Percentiles rank a stretch among this genome's conserved stretches.
These are phyloP conservation scores for Pseudozyma thailandica DNA, from an alignment of 1,284 basidiomycete species.

Conservation along the genomic window DNA sequence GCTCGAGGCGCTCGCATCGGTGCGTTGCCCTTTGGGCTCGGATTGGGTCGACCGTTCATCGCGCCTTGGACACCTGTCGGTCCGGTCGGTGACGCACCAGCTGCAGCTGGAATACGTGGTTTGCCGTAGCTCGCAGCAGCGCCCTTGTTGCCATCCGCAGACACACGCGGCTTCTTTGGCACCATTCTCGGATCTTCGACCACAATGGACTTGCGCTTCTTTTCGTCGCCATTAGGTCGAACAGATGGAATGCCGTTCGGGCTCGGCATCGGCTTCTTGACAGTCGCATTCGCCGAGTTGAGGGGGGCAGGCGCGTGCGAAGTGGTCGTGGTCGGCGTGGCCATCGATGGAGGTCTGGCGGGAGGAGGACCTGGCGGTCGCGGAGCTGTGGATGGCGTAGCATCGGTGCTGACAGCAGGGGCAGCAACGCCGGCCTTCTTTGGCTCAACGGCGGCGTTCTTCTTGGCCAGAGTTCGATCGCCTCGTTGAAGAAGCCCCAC, in stretches of 20 bases:
- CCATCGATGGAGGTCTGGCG: slow-evolving; percentile 13
- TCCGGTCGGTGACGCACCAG: neutral
- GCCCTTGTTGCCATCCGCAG: slow-evolving; percentile 5
- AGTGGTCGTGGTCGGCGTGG: slow-evolving; percentile 10
- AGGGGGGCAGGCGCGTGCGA: slow-evolving; percentile 19
- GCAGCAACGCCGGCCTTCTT: slow-evolving; percentile 10
- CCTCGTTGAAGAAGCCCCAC: slow-evolving; percentile 39
- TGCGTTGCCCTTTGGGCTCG: slow-evolving; percentile 7
- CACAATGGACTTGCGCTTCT: slow-evolving; percentile 44
- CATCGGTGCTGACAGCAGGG: neutral
- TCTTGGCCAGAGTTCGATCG: slow-evolving; percentile 37
- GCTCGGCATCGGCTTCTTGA: slow-evolving; percentile 7
- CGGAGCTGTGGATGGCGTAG: slow-evolving; percentile 8
- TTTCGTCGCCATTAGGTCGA: slow-evolving; percentile 13
- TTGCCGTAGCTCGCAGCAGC: slow-evolving; percentile 4
- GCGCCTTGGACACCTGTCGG: neutral
- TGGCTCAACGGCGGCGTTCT: slow-evolving; percentile 10
- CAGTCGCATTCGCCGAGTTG: neutral
- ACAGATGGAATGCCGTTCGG: slow-evolving; percentile 6
- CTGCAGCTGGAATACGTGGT: slow-evolving; percentile 1
- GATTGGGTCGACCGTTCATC: slow-evolving; percentile 6
- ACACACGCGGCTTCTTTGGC: slow-evolving; percentile 36
- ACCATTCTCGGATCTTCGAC: slow-evolving; percentile 22
- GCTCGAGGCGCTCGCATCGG: slow-evolving; percentile 17
- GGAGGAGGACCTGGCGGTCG: slow-evolving; percentile 2